Percentiles rank a stretch among this genome's conserved stretches.
phyloP scores from a whole-genome alignment of 345 rosid genomes.

The Eucalyptus marginata region DNA sequence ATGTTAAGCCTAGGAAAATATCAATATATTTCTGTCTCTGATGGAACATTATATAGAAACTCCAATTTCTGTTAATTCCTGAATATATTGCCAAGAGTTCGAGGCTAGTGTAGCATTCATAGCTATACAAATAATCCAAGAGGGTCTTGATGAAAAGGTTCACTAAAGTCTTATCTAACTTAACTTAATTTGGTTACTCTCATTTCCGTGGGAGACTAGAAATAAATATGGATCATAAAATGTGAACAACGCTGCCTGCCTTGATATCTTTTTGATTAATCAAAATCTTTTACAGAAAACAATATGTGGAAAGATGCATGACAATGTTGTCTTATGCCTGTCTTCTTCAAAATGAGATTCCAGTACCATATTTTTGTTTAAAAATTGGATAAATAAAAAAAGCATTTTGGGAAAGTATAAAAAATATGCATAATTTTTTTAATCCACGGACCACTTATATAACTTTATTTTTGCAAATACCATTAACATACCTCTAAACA shows the following conservation, averaged over 20 bases:
- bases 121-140: background rate
- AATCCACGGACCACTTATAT: background rate
- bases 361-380: no score
- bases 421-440: background rate
- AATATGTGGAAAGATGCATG: no score
- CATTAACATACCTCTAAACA: background rate
- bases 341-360: no score
- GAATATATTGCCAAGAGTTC: background rate
- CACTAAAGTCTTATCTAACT: background rate
- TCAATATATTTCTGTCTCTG: background rate
- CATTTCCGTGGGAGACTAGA: background rate
- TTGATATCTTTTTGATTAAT: no score
- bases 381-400: background rate
- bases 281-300: no score
- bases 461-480: background rate
- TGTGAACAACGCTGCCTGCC: no score
- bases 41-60: background rate
- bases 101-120: background rate
- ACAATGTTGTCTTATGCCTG: no score
- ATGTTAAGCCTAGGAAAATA: background rate
- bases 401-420: background rate
- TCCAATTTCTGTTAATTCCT: background rate
- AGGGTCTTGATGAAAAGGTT: background rate
- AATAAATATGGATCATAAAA: background rate
- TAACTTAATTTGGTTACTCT: background rate